These are phyloP conservation scores for Penicillium riverlandense DNA, from an alignment of 495 filamentous ascomycete species.

Conservation along the genomic window DNA sequence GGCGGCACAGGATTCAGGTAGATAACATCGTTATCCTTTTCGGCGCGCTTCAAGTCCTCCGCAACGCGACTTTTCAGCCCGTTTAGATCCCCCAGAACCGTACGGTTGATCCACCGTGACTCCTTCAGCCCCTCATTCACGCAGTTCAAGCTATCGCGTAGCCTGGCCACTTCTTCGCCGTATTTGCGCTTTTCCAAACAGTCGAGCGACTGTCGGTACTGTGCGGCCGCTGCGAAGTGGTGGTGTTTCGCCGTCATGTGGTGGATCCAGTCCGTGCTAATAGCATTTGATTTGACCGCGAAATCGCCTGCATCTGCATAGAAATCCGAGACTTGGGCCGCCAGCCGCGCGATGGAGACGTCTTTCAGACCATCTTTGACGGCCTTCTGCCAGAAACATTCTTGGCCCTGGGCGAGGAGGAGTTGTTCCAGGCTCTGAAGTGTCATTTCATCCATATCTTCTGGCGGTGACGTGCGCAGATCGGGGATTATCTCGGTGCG, in stretches of 20 bases:
- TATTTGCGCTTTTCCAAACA: slow-evolving; percentile 92
- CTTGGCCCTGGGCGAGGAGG: slow-evolving; percentile 85
- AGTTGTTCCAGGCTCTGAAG: slow-evolving; percentile 78
- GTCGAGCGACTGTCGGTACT: slow-evolving; percentile 89
- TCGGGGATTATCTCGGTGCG: slow-evolving; percentile 76
- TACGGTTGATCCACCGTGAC: slow-evolving; percentile 75
- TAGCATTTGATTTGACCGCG: slow-evolving; percentile 77
- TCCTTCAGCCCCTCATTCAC: slow-evolving; percentile 86
- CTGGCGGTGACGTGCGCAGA: slow-evolving; percentile 75
- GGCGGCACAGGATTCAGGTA: slow-evolving; percentile 80
- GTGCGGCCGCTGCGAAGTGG: slow-evolving; percentile 93
- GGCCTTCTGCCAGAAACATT: slow-evolving; percentile 97
- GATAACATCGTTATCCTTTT: slow-evolving; percentile 94
- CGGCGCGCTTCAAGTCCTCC: slow-evolving; percentile 85
- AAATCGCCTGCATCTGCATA: slow-evolving; percentile 80
- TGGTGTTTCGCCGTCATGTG: slow-evolving; percentile 97
- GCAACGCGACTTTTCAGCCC: slow-evolving; percentile 73
- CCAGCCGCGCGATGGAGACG: slow-evolving; percentile 80
- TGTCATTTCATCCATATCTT: slow-evolving; percentile 91
- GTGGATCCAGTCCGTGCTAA: slow-evolving; percentile 95
- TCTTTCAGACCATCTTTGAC: slow-evolving; percentile 93
- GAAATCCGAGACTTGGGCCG: slow-evolving; percentile 85
- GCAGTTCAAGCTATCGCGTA: slow-evolving; percentile 74
- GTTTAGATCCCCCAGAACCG: slow-evolving; percentile 74
- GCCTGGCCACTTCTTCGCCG: slow-evolving; percentile 87